These are phyloP conservation scores for California macrophylla DNA, from an alignment of 441 rosid genomes.

Conservation along the genomic window DNA sequence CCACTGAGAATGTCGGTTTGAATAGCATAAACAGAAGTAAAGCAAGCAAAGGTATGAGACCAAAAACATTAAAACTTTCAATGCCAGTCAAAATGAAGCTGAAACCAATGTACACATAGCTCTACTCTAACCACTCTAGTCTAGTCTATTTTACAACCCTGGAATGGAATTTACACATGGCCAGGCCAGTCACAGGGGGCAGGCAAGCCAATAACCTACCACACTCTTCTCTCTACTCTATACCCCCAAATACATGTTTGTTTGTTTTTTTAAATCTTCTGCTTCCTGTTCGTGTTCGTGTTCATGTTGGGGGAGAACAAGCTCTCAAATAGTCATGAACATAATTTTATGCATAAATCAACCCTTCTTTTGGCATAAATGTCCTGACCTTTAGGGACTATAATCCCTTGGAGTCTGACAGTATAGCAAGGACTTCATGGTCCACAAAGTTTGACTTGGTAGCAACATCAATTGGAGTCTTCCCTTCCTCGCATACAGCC, in stretches of 20 bases:
- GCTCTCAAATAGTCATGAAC: neutral
- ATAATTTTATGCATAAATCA: conserved; percentile 3
- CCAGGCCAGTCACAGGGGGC: neutral
- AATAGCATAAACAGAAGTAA: too few species aligned
- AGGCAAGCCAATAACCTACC: conserved; percentile 1
- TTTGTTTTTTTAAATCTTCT: too few species aligned
- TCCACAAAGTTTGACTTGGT: conserved; percentile 44
- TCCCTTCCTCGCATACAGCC: conserved; percentile 43
- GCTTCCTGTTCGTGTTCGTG: too few species aligned
- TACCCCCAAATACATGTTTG: too few species aligned
- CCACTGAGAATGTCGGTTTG: too few species aligned
- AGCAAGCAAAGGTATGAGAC: too few species aligned
- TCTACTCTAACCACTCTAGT: too few species aligned
- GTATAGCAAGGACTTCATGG: conserved; percentile 42
- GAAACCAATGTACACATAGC: too few species aligned
- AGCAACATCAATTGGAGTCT: conserved; percentile 43
- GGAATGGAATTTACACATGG: neutral
- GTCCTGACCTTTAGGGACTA: neutral
- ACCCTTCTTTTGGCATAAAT: neutral
- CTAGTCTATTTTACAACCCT: neutral
- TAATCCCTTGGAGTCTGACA: conserved; percentile 37
- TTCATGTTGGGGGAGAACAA: too few species aligned
- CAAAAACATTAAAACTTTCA: too few species aligned
- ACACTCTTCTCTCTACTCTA: neutral
- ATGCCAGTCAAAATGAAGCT: too few species aligned